Base-by-base conservation (phyloP, 208 protist species). In the Leptomonas pyrrhocoris region DNA sequence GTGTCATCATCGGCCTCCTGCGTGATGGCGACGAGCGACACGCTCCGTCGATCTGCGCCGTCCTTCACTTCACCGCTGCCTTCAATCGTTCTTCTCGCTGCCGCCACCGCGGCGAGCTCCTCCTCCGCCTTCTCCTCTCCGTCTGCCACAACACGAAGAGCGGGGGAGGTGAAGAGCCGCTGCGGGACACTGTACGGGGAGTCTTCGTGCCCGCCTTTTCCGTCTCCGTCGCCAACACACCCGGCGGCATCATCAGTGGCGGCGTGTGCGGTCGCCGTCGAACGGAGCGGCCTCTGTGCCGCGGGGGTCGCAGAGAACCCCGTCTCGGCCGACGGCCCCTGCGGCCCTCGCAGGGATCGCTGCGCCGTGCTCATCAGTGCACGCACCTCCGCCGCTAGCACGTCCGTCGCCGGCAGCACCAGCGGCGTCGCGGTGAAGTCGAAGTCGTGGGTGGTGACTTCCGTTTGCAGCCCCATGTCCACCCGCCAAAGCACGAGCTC, bases 401-500 rank as follows among this genome's bases (percentile, higher is more conserved):
- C 79, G 9, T 86, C 85, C 28, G 27, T 51, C 31, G 73, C 68
- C 38, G 80, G 85, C 59, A 90, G 77, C 49, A 92, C 77, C 13
- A 78, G 60, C 31, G 85, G 86, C 5, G 87, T 89, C 16, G 76
- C 73, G 45, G 83, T 83, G 51, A 76, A 89, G 46, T 72, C 74
- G 63, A 83, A 87, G 15, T 55, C 48, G n/a, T 76, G 55, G 6
- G 42, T 50, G 4, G 45, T 19, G 3, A 11, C 27, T 28, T 56
- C 65, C 23, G 31, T 34, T 2, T 23, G 36, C 18, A 23, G 16
- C 1, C 42, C 45, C 38, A 90, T 55, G 46, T 80, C 74, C 25
- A 90, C 80, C 34, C 78, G 65, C 91, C 91, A 96, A 31, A 83
- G 74, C n/a, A 91, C 76, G 36, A 96, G 77, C 80, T 96, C 91